phyloP scores from a whole-genome alignment of 75 land plant genomes.

The Pseudotsuga menziesii region DNA sequence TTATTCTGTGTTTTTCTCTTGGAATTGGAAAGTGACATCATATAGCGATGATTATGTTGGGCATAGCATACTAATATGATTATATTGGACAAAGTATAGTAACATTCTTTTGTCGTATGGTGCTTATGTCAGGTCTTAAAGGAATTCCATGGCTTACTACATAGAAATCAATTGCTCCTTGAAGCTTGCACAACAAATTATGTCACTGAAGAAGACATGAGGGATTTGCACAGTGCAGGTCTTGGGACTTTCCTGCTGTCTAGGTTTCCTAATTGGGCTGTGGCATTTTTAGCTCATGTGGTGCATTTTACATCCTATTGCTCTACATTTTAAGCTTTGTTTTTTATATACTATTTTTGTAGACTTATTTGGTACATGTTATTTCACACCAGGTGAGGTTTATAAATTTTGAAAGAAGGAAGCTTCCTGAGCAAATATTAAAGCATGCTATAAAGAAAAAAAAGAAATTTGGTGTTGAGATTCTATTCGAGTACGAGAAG shows the following conservation, averaged over 20 bases:
- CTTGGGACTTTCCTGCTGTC: conserved; percentile 82
- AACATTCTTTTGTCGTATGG: neutral
- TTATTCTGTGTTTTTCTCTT: neutral
- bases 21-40: neutral
- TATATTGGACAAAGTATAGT: no score
- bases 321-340: neutral
- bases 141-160: conserved; percentile 78
- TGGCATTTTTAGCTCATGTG: conserved; percentile 86
- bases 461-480: no score
- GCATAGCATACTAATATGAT: neutral
- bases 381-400: conserved; percentile 57
- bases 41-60: no score
- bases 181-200: conserved; percentile 74
- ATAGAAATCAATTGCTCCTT: conserved; percentile 72
- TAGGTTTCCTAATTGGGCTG: conserved; percentile 83
- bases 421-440: conserved; percentile 70
- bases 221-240: conserved; percentile 79
- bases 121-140: conserved; percentile 60
- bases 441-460: no score
- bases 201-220: conserved; percentile 63
- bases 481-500: no score
- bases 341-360: neutral
- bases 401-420: conserved; percentile 66
- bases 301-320: conserved; percentile 28
- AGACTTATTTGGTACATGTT: neutral